Evolutionary conservation across 805 yeast genomes (phyloP).

Genomic region (Candida xyloterini): DNA sequence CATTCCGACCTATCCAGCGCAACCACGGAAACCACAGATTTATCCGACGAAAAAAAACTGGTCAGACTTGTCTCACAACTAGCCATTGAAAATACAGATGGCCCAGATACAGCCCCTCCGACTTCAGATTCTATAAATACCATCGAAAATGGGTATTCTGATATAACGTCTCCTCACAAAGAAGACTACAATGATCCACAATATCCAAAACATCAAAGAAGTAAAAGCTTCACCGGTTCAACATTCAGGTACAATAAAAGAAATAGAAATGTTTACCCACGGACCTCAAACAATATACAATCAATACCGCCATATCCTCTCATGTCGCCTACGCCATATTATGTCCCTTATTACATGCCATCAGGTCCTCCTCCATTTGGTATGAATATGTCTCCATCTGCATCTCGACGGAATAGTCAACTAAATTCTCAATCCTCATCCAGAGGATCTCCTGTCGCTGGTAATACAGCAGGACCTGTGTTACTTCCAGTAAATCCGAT

Average conservation of each 20-base stretch:
- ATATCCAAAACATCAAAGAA: slow-evolving; percentile 6
- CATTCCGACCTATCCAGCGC: slow-evolving; percentile 11
- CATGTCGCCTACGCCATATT: slow-evolving; percentile 18
- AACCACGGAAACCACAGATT: slow-evolving; percentile 13
- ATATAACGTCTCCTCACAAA: background rate
- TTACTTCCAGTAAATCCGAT: background rate
- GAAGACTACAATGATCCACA: slow-evolving; percentile 7
- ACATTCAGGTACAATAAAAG: slow-evolving; percentile 10
- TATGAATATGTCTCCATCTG: slow-evolving; percentile 6
- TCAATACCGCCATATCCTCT: slow-evolving; percentile 18
- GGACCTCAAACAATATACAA: slow-evolving; percentile 9
- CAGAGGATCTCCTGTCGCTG: slow-evolving; percentile 16
- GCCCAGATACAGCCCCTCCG: slow-evolving; percentile 11
- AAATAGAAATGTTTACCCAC: slow-evolving; percentile 11
- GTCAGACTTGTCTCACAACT: slow-evolving; percentile 6
- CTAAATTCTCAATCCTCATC: slow-evolving; percentile 16
- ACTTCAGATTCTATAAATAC: slow-evolving; percentile 15
- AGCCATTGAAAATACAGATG: slow-evolving; percentile 4
- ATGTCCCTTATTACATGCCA: slow-evolving; percentile 20
- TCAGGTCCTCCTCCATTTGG: slow-evolving; percentile 12
- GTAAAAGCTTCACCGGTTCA: slow-evolving; percentile 5
- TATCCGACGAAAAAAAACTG: slow-evolving; percentile 11
- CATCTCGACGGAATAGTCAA: slow-evolving; percentile 15
- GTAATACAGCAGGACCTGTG: slow-evolving; percentile 1
- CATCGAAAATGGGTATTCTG: slow-evolving; percentile 7